Evolutionary conservation across 441 rosid genomes (phyloP), one percentile per base, ranked within the genome.

Genomic region (Biscutella laevigata): DNA sequence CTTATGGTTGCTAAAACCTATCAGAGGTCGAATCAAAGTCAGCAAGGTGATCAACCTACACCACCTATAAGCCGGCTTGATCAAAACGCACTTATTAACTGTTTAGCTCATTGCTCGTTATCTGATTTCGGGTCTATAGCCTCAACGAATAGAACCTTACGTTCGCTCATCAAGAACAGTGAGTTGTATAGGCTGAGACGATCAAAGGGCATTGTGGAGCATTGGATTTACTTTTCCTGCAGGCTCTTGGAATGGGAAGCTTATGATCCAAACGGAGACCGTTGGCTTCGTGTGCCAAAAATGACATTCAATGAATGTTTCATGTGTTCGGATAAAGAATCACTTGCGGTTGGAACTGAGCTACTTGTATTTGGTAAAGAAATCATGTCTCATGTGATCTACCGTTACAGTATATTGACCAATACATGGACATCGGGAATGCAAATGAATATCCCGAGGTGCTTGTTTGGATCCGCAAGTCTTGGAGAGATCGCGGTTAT

Each of bases 181-280:
- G 88, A 75, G 69, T 48, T 91, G 27, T 91, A 87, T 34, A 74
- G 64, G 75, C 61, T 78, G 71, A 78, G 98, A 68, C 60, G 79
- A 64, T 41, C 63, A 45, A 68, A 62, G 3, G 81, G 73, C 17
- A 71, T 91, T 44, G 61, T 77, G 35, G 98, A 90, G 54, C 88
- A 90, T 59, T 91, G 98, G 98, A 85, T 91, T 49, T 91, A 91
- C 62, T 91, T 91, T 46, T 87, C 98, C 25, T 87, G 95, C 55
- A 62, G 75, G 56, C 69, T 82, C 37, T 72, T 80, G 39, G 96
- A 91, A 41, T 91, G 96, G 96, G 94, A 81, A 65, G 98, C 96
- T 15, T 91, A 77, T 60, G 98, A 91, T 74, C 98, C 96, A 9
- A 63, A 67, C 57, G 56, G 76, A 26, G 33, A 66, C 20, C 66